These are phyloP conservation scores for Fusarium chlamydosporum DNA, from an alignment of 2,329 filamentous ascomycete species.

Conservation along the genomic window DNA sequence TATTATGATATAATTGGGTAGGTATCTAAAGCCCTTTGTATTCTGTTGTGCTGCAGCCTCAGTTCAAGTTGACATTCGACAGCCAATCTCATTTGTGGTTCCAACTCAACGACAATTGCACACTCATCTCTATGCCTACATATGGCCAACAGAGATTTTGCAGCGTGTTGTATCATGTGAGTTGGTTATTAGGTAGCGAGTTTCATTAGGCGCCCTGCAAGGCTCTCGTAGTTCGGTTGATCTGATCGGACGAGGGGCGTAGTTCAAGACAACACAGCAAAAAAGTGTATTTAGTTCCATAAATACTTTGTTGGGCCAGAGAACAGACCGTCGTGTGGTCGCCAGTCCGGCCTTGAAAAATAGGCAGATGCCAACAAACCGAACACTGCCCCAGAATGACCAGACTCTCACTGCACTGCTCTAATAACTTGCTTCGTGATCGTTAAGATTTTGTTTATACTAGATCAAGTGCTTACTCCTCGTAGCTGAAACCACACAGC, in stretches of 20 bases:
- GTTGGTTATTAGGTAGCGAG: neutral
- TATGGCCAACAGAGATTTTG: neutral
- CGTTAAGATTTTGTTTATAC: neutral
- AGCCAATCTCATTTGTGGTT: neutral
- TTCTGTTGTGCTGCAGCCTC: neutral
- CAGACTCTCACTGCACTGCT: neutral
- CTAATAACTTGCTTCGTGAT: neutral
- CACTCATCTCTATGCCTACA: neutral
- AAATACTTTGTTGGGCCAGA: neutral
- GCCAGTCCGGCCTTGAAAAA: neutral
- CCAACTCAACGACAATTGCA: neutral
- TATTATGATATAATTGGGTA: neutral
- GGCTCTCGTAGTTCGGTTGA: neutral
- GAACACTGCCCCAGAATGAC: neutral
- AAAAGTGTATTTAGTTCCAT: slow-evolving; percentile 5
- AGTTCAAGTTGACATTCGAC: neutral
- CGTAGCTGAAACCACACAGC: neutral
- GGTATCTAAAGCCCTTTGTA: neutral
- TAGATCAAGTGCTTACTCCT: neutral
- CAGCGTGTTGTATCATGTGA: neutral
- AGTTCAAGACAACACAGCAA: neutral
- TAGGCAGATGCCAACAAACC: slow-evolving; percentile 9
- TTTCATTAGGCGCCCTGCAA: slow-evolving; percentile 10
- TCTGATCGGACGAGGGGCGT: neutral
- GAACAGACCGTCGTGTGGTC: neutral